These are phyloP conservation scores for Herpetospermum pedunculosum DNA, from an alignment of 306 rosid species.

Conservation along the genomic window DNA sequence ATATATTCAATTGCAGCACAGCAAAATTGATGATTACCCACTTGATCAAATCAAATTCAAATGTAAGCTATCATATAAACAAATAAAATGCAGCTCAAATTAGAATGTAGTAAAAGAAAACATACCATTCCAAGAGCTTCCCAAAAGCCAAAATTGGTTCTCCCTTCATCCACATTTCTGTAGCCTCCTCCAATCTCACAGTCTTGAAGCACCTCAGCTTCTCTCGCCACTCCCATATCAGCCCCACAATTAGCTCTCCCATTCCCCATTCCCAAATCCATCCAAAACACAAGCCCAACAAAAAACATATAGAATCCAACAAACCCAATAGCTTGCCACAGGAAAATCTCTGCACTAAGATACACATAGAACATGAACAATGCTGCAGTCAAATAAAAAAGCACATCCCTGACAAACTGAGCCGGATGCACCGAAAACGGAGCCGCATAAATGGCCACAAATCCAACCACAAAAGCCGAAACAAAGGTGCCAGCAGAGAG, in stretches of 20 bases:
- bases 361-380: constrained; percentile 74
- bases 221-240: constrained; percentile 20
- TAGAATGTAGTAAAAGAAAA: background rate
- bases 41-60: background rate
- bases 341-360: constrained; percentile 78
- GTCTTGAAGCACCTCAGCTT: constrained; percentile 25
- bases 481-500: constrained; percentile 92
- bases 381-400: constrained; percentile 68
- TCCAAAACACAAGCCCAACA: constrained; percentile 80
- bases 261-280: constrained; percentile 56
- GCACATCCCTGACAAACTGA: constrained; percentile 64
- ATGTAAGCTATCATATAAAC: background rate
- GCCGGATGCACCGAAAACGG: constrained; percentile 70
- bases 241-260: constrained; percentile 17
- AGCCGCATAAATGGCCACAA: constrained; percentile 78
- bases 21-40: background rate
- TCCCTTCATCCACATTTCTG: constrained; percentile 15
- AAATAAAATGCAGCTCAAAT: background rate
- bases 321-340: constrained; percentile 87
- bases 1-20: background rate
- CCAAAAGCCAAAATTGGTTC: constrained; percentile 25
- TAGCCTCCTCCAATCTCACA: constrained; percentile 18
- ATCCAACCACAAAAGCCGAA: constrained; percentile 83
- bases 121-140: constrained; percentile 44
- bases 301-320: constrained; percentile 71